A percentile compares a stretch with the other conserved stretches of the same genome.
These are phyloP conservation scores for Ambispora gerdemannii DNA, from an alignment of 192 early-diverging fungal genomes.

Conservation along the genomic window DNA sequence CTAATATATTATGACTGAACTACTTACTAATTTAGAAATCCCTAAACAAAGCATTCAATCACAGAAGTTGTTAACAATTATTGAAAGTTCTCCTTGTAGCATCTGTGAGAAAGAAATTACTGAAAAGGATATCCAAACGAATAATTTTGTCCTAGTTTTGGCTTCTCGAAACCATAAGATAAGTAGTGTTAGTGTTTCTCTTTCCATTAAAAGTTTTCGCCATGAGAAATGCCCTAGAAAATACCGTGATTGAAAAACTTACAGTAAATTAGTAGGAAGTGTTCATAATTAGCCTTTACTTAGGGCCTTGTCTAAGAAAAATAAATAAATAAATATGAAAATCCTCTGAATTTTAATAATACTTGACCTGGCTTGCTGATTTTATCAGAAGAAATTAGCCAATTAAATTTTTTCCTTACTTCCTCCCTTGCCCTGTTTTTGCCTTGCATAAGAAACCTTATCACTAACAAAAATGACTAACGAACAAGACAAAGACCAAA, in stretches of 20 bases:
- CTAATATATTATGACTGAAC: conserved; percentile 1
- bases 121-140: background rate
- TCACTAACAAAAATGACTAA: no score
- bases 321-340: no score
- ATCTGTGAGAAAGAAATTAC: background rate
- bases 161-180: background rate
- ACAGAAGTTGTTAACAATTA: background rate
- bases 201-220: background rate
- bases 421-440: no score
- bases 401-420: no score
- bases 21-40: conserved; percentile 1
- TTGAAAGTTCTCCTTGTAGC: background rate
- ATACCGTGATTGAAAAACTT: background rate
- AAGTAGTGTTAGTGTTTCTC: background rate
- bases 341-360: no score
- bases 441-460: no score
- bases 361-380: no score
- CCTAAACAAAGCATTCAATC: background rate
- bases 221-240: background rate
- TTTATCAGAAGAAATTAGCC: no score
- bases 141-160: background rate
- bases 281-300: background rate
- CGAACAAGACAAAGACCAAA: no score
- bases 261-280: background rate
- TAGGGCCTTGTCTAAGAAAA: background rate